Conservation (phyloP, 768 basidiomycete genomes). For the Pisolithus sp. region DNA sequence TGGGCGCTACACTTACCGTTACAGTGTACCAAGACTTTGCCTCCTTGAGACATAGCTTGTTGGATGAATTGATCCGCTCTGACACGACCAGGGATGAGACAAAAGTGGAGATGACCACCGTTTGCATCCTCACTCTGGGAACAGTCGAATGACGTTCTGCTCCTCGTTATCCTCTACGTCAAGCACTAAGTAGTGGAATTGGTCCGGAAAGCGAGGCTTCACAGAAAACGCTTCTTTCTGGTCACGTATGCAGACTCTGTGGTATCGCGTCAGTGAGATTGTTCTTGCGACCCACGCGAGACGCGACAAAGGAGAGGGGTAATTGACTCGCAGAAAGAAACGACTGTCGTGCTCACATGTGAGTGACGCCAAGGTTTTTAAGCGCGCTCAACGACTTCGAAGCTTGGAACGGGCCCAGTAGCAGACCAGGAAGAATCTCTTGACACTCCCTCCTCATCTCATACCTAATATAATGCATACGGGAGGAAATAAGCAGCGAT, state of each 20-base stretch:
- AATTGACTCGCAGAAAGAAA: no score
- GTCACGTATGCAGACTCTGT: constrained; percentile 83
- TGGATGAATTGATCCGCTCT: constrained; percentile 79
- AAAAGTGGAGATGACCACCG: neutral
- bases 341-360: constrained; percentile 50
- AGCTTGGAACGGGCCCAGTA: constrained; percentile 83
- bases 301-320: no score
- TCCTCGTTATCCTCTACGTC: constrained; percentile 92
- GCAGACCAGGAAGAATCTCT: constrained; percentile 77
- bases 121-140: constrained; percentile 58
- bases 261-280: neutral
- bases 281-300: no score
- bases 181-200: constrained; percentile 71
- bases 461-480: constrained; percentile 45
- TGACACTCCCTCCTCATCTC: constrained; percentile 96
- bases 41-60: constrained; percentile 47
- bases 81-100: neutral
- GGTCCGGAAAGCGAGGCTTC: constrained; percentile 73
- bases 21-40: constrained; percentile 83
- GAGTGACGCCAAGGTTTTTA: constrained; percentile 60
- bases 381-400: constrained; percentile 77
- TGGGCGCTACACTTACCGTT: constrained; percentile 50
- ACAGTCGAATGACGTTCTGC: constrained; percentile 87
- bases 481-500: constrained; percentile 4
- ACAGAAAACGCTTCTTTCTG: constrained; percentile 88